A percentile compares a stretch with the other conserved stretches of the same genome.
These are phyloP conservation scores for Thraustochytrium striatum DNA, from an alignment of 352 stramenopile species.

Conservation along the genomic window DNA sequence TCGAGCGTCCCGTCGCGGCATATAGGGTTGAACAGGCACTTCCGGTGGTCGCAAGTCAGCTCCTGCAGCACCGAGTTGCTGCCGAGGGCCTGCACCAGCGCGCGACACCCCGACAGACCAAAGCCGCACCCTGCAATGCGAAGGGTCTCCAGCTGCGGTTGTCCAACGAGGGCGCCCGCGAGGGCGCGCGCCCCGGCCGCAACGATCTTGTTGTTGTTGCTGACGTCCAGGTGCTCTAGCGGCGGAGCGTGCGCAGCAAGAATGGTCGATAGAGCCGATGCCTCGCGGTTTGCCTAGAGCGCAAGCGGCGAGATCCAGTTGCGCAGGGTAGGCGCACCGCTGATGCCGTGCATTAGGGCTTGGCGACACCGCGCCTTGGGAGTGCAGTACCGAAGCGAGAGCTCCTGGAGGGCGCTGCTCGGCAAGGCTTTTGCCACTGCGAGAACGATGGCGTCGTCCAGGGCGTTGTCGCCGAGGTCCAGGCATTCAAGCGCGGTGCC, in stretches of 20 bases:
- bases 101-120: not conserved
- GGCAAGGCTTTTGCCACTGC: not conserved
- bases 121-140: not conserved
- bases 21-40: not conserved
- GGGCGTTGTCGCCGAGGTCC: not conserved
- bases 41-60: not conserved
- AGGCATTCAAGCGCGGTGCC: not conserved
- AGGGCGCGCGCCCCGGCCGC: not conserved
- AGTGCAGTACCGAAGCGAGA: not conserved
- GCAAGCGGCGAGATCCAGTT: not conserved
- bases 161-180: not conserved
- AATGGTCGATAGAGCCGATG: not conserved
- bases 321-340: not conserved
- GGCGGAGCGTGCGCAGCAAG: not conserved
- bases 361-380: not conserved
- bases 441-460: not conserved
- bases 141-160: not conserved
- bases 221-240: not conserved
- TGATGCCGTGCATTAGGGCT: not conserved
- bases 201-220: not conserved
- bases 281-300: not conserved
- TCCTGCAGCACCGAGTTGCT: not conserved
- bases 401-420: not conserved
- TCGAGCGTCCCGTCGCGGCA: not conserved
- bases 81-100: not conserved